These are phyloP conservation scores for Helicocarpus griseus DNA, from an alignment of 2,329 filamentous ascomycete species.

Conservation along the genomic window DNA sequence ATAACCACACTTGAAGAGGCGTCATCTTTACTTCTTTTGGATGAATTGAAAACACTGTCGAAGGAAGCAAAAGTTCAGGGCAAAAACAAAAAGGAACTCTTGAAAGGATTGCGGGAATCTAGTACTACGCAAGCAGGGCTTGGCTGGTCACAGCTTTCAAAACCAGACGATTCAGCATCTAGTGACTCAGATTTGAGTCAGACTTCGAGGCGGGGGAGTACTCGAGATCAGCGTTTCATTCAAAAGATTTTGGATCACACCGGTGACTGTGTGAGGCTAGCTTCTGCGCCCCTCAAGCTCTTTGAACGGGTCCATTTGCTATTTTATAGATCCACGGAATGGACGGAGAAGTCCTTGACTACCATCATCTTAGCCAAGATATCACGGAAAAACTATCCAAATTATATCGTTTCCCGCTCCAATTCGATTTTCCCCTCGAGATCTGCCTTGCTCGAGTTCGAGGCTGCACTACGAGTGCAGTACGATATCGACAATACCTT, in stretches of 20 bases:
- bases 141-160: conserved; percentile 56
- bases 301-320: conserved; percentile 94
- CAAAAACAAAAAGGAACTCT: conserved; percentile 74
- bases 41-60: conserved; percentile 75
- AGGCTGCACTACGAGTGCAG: conserved; percentile 73
- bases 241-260: conserved; percentile 66
- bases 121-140: conserved; percentile 68
- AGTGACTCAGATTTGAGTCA: conserved; percentile 32
- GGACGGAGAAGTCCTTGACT: conserved; percentile 93
- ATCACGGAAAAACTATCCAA: conserved; percentile 74
- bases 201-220: conserved; percentile 39
- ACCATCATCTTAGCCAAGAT: conserved; percentile 92
- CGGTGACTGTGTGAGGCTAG: conserved; percentile 76
- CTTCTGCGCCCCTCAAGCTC: conserved; percentile 60
- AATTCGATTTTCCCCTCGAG: conserved; percentile 79
- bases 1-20: conserved; percentile 77
- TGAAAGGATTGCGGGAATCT: conserved; percentile 61
- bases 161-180: conserved; percentile 53
- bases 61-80: conserved; percentile 81
- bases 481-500: conserved; percentile 71
- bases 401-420: conserved; percentile 83
- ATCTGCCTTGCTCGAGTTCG: conserved; percentile 70
- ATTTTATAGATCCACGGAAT: conserved; percentile 91
- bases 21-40: conserved; percentile 67
- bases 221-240: conserved; percentile 64